phyloP scores from a whole-genome alignment of 2,329 filamentous ascomycete species.

The Aspergillus arachidicola region DNA sequence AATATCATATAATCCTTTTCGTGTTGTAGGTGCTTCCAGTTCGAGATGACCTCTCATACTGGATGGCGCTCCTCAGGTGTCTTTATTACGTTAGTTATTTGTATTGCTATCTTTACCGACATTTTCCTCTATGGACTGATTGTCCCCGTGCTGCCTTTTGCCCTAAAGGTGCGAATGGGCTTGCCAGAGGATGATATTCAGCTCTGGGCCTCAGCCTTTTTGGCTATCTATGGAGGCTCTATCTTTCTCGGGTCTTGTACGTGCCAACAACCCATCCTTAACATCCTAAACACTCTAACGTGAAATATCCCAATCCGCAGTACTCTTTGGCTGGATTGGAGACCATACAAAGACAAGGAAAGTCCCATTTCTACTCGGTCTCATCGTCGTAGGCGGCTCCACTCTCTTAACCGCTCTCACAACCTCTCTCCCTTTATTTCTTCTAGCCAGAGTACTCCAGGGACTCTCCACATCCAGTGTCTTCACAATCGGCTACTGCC shows the following conservation, averaged over 20 bases:
- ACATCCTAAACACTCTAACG: neutral
- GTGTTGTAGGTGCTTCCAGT: neutral
- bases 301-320: neutral
- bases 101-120: conserved; percentile 17
- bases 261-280: neutral
- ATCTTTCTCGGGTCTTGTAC: conserved; percentile 5
- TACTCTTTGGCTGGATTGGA: conserved; percentile 13
- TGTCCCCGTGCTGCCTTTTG: conserved; percentile 24
- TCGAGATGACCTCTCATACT: neutral
- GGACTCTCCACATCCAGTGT: conserved; percentile 68
- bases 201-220: conserved; percentile 21
- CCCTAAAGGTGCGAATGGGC: conserved; percentile 14
- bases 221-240: conserved; percentile 21
- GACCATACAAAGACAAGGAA: conserved; percentile 4
- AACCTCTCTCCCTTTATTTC: conserved; percentile 58
- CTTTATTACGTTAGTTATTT: conserved; percentile 14
- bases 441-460: conserved; percentile 67
- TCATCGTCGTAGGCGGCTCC: conserved; percentile 32
- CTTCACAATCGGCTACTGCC: conserved; percentile 69
- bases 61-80: conserved; percentile 9
- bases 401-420: conserved; percentile 67
- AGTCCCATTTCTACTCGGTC: conserved; percentile 11
- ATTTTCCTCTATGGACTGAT: conserved; percentile 26
- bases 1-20: too few relatives aligned
- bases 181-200: conserved; percentile 15